Evolutionary conservation across 202 grass and related monocot genomes (phyloP), one percentile per base, ranked within the genome.

Genomic region (Dendrocalamus latiflorus): DNA sequence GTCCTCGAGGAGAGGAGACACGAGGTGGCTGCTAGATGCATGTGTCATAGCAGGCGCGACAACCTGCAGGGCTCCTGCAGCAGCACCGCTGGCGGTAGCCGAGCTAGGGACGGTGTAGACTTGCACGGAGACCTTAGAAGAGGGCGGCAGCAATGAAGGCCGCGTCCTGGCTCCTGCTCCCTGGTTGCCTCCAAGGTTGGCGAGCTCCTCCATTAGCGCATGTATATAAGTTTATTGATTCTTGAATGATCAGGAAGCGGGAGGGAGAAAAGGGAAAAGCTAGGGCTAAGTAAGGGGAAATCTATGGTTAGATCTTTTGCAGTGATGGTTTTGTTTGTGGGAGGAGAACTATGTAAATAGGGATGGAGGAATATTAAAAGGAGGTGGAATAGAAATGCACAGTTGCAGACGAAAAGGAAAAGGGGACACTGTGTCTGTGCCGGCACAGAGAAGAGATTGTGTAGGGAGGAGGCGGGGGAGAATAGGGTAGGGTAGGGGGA

Each of bases 191-290:
- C 66, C 65, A 28, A 78, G 55, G 72, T 53, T 36, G 44, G 80
- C 50, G 58, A 83, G 45, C 34, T 78, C 83, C 43, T 78, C 83
- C 83, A 85, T 85, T 57, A 57, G 16, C 26, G n/a, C 14, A 76
- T 41, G 17, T 6, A 14, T 26, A 60, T 25, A 26, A 24, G 18
- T 76, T 85, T 78, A 39, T 68, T 84, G 39, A 53, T 58, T 13
- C 14, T 16, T 12, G 4, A 54, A 9, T 8, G 12, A 43, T 3
- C 8, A 26, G 18, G 2, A 14, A 65, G 24, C 33, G 36, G 8
- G 14, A 14, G 21, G 22, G 22, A 33, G 36, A 37, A 17, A 37
- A 24, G 13, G 59, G 43, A 17, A 36, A 47, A 70, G 9, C 51
- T 70, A 81, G 78, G 63, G 51, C 65, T 70, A 47, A 84, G 20